Percentiles rank a stretch among this genome's conserved stretches.
These are phyloP conservation scores for Penicillium arizonense DNA, from an alignment of 495 filamentous ascomycete species.

Conservation along the genomic window DNA sequence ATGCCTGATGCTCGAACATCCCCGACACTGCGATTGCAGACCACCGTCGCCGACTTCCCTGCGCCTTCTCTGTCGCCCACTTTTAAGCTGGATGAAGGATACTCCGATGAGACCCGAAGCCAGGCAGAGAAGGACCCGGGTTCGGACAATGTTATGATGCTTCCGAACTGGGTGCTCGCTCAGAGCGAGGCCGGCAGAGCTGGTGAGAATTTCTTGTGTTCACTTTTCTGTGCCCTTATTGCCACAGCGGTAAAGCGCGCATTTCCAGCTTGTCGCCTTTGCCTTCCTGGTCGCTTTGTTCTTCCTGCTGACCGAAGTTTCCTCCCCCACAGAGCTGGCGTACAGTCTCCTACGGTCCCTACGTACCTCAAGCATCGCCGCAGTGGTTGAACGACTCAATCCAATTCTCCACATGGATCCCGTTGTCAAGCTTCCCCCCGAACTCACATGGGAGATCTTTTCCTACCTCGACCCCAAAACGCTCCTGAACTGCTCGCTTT, in stretches of 20 bases:
- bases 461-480: conserved; percentile 76
- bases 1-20: conserved; percentile 18
- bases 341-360: conserved; percentile 66
- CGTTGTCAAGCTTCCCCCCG: conserved; percentile 76
- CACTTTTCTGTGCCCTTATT: background rate
- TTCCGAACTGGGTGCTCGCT: conserved; percentile 53
- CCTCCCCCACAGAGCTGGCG: conserved; percentile 39
- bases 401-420: conserved; percentile 91
- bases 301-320: conserved; percentile 9
- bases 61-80: conserved; percentile 39
- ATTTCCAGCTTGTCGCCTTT: background rate
- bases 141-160: conserved; percentile 39
- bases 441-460: conserved; percentile 85
- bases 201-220: conserved; percentile 36
- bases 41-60: conserved; percentile 25
- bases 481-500: conserved; percentile 71
- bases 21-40: conserved; percentile 26
- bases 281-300: background rate
- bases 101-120: conserved; percentile 62
- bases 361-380: conserved; percentile 69
- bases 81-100: conserved; percentile 63
- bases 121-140: conserved; percentile 45
- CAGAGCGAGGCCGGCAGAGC: conserved; percentile 54
- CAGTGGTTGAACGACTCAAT: conserved; percentile 73
- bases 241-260: background rate